Conservation (phyloP, 2,329 filamentous ascomycete genomes). For the Neurospora crassa region DNA sequence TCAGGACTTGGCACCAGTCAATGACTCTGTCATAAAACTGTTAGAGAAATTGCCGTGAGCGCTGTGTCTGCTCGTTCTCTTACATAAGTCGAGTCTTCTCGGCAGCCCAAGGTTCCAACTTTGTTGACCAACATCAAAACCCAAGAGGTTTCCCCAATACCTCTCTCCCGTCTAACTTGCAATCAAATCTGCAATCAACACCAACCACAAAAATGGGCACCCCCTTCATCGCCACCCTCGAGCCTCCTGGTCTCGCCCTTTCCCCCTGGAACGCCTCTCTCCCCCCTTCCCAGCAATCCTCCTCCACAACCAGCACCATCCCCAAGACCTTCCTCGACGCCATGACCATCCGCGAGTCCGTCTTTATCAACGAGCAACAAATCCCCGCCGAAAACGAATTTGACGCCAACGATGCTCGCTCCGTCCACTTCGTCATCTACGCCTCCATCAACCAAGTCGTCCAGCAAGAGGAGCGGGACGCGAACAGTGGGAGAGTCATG, state of each 20-base stretch:
- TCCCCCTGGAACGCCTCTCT: constrained; percentile 34
- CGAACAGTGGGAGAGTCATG: constrained; percentile 29
- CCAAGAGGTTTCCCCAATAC: not conserved
- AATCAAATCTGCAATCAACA: not conserved
- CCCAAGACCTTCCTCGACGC: constrained; percentile 52
- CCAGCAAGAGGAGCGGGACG: constrained; percentile 33
- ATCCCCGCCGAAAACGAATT: constrained; percentile 60
- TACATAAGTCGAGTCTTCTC: not conserved
- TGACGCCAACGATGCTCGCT: constrained; percentile 66
- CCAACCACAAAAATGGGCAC: constrained; percentile 20
- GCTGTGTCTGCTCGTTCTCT: not conserved
- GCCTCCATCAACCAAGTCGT: constrained; percentile 45
- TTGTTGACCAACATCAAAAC: not conserved
- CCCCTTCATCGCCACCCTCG: constrained; percentile 38
- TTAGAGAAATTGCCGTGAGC: not conserved
- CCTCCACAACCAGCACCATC: constrained; percentile 37
- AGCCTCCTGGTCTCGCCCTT: constrained; percentile 33
- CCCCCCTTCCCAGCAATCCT: constrained; percentile 31
- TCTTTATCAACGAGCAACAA: constrained; percentile 52
- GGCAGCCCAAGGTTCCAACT: not conserved
- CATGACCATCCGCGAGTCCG: constrained; percentile 50
- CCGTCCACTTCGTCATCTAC: constrained; percentile 74
- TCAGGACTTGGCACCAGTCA: not conserved
- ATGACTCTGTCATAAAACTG: not conserved
- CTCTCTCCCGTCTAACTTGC: not conserved